Base-by-base conservation (phyloP, 768 basidiomycete genomes). In the Leucosporidium scottii region DNA sequence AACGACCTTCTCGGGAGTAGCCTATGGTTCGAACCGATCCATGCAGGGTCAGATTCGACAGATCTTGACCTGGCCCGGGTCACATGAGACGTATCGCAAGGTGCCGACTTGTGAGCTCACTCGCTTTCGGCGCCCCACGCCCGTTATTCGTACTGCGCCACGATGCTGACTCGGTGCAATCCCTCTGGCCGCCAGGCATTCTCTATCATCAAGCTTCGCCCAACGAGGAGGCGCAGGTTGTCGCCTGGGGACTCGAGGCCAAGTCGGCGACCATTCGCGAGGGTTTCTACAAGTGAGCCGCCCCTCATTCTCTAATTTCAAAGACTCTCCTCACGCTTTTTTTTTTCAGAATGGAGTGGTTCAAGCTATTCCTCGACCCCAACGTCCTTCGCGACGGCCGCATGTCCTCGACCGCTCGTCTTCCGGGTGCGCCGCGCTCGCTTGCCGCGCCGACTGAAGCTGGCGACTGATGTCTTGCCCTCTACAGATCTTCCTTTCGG, bases 291-390 rank as follows among this genome's bases (percentile, higher is more conserved):
- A 82, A 81, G 66, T 85, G 66, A 61, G 69, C 21, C n/a, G n/a
- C n/a, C n/a, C n/a, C n/a, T n/a, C n/a, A n/a, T n/a, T n/a, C n/a
- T n/a, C n/a, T n/a, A n/a, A n/a, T n/a, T n/a, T n/a, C n/a, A n/a
- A n/a, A n/a, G n/a, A n/a, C n/a, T n/a, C n/a, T n/a, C n/a, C 20
- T 50, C 6, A n/a, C n/a, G 4, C 15, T 20, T 4, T 18, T 17
- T 6, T 18, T 15, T 4, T 6, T 50, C 50, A 51, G 25, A 8
- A 51, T 44, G 39, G 39, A 66, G 50, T 73, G 72, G 86, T 93
- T 93, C 82, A 93, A 92, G 75, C 80, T 93, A 59, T 90, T 89
- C 78, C 81, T 93, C 65, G 89, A 92, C 74, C 91, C 91, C 4
- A 84, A 84, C 61, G 89, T 85, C 0, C 81, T 92, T 54, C 86